Percentiles rank a stretch among this genome's conserved stretches.
phyloP scores from a whole-genome alignment of 768 basidiomycete genomes.

The Albatrellus ellisii region DNA sequence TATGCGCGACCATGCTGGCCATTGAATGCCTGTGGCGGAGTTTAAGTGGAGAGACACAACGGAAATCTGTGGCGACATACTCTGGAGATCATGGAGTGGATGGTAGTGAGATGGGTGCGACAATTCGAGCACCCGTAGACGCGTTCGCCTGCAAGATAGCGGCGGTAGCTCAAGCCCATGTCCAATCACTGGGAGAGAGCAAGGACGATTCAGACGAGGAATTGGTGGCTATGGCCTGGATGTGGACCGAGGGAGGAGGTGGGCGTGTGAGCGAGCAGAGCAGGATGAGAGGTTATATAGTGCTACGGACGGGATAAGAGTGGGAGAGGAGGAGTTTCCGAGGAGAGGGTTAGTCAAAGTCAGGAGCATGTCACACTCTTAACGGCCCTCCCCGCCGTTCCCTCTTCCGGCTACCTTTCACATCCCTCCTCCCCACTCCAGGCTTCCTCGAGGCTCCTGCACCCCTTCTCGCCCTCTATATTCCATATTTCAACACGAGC shows the following conservation, averaged over 20 bases:
- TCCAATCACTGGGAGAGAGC: constrained; percentile 54
- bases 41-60: constrained; percentile 11
- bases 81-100: constrained; percentile 83
- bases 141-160: constrained; percentile 72
- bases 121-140: constrained; percentile 83
- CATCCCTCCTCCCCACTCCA: no score
- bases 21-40: constrained; percentile 70
- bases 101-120: constrained; percentile 84
- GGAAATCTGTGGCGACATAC: constrained; percentile 28
- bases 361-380: not conserved
- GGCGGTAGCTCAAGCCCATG: constrained; percentile 88
- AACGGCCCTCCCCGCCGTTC: no score
- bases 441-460: no score
- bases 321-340: not conserved
- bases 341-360: not conserved
- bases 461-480: no score
- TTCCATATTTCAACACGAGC: no score
- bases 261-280: not conserved
- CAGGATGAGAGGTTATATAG: not conserved
- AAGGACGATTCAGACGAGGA: constrained; percentile 88
- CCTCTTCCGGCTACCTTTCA: no score
- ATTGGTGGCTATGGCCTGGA: not conserved
- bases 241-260: not conserved
- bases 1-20: constrained; percentile 95
- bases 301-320: not conserved